phyloP scores from a whole-genome alignment of 768 basidiomycete species.

The Auriculariales sp. region DNA sequence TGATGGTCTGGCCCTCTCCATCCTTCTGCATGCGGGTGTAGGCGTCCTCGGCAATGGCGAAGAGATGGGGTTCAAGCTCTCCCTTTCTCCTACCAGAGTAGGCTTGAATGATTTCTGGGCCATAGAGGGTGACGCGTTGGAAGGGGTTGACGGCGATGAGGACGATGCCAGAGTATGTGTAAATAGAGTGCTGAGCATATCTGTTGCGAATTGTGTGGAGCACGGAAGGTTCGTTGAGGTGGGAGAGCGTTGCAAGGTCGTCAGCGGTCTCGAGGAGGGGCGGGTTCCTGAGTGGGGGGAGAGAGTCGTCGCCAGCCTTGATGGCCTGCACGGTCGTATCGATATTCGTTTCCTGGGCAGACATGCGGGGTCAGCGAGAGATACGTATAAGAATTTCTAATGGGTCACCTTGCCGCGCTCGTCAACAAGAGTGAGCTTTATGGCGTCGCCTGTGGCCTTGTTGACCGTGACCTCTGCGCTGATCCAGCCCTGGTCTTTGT shows the following conservation, averaged over 20 bases:
- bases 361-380: slow-evolving; percentile 1
- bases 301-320: slow-evolving; percentile 59
- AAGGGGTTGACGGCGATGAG: slow-evolving; percentile 99
- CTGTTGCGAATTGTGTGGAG: slow-evolving; percentile 94
- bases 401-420: slow-evolving; percentile 75
- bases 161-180: slow-evolving; percentile 97
- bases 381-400: slow-evolving; percentile 9
- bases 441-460: slow-evolving; percentile 52
- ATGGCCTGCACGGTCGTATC: slow-evolving; percentile 71
- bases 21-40: slow-evolving; percentile 95
- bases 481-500: slow-evolving; percentile 90
- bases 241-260: slow-evolving; percentile 93
- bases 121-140: slow-evolving; percentile 92
- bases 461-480: slow-evolving; percentile 66
- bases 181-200: slow-evolving; percentile 94
- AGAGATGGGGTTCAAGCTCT: slow-evolving; percentile 93
- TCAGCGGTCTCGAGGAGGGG: slow-evolving; percentile 93
- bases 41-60: slow-evolving; percentile 98
- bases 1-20: slow-evolving; percentile 92
- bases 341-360: slow-evolving; percentile 53
- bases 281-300: slow-evolving; percentile 93
- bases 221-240: slow-evolving; percentile 95
- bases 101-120: slow-evolving; percentile 92
- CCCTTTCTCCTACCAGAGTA: slow-evolving; percentile 87
- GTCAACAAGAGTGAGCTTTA: slow-evolving; percentile 77